Evolutionary conservation across 306 rosid species (phyloP).

Genomic region (Canavalia ensiformis): DNA sequence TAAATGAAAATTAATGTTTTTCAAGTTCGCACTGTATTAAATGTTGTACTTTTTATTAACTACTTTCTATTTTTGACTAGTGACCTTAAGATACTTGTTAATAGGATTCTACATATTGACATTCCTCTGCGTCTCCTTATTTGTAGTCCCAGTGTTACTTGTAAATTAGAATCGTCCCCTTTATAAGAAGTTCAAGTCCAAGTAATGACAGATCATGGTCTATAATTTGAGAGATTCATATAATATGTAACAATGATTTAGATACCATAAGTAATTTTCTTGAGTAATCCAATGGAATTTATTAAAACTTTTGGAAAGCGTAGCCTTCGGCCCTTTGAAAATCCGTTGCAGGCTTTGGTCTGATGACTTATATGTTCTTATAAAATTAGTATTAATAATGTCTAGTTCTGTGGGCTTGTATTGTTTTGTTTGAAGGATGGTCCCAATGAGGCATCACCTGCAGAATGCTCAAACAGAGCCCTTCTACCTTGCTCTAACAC

Average conservation of each 20-base stretch:
- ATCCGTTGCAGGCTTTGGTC: not conserved
- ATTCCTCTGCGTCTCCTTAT: conserved; percentile 9
- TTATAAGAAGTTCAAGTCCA: not conserved
- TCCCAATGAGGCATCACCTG: conserved; percentile 28
- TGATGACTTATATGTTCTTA: conserved; percentile 7
- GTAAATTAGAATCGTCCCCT: not conserved
- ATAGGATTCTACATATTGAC: not conserved
- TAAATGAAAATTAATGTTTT: not conserved
- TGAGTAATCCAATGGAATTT: conserved; percentile 14
- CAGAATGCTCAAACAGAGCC: conserved; percentile 49
- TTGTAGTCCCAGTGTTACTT: conserved; percentile 4
- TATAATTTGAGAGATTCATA: conserved; percentile 25
- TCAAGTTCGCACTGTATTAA: not conserved
- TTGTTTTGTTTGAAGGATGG: conserved; percentile 46
- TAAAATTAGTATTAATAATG: conserved; percentile 12
- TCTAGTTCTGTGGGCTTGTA: conserved; percentile 30
- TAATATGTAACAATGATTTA: conserved; percentile 7
- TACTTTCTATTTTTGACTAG: not conserved
- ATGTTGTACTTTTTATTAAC: not conserved
- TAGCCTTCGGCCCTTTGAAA: not conserved
- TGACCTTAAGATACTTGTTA: not conserved
- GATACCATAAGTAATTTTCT: not conserved
- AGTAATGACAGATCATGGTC: conserved; percentile 6
- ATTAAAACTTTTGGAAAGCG: not conserved
- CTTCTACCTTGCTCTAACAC: conserved; percentile 42